Base-by-base conservation (phyloP, 164 flowering plant species). In the Saururus chinensis region DNA sequence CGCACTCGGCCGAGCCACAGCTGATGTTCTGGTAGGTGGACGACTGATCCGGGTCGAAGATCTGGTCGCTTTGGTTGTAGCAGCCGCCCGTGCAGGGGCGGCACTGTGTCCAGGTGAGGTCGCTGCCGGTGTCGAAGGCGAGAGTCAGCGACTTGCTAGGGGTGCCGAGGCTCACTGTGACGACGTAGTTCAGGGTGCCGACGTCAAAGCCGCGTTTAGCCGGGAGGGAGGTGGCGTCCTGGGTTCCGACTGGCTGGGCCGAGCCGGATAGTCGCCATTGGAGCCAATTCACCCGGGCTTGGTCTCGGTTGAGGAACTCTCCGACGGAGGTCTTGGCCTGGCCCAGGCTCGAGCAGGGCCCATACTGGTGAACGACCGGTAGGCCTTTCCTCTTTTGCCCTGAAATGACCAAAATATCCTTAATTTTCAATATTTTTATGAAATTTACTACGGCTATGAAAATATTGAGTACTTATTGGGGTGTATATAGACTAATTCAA, bases 61-160 rank as follows among this genome's bases (percentile, higher is more conserved):
- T 57, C 0, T 75, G 66, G 1, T 75, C 80, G 48, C 60, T 25
- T 53, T 76, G 84, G 7, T 41, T 12, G 40, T 77, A 67, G 73
- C 77, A 73, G 48, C 55, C 25, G 20, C 58, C 57, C 0, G 12
- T 70, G 57, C 84, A 84, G 0, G 92, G 88, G 51, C 68, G 8
- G 48, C 92, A 86, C 35, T 86, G 92, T 1, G 84, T 79, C 89
- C 92, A 86, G 0, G 84, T 82, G 26, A 86, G 66, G 67, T 75
- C 84, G 35, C 87, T 86, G 1, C 89, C 92, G 0, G 83, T 82
- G 70, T 85, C 84, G n/a, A 82, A 84, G 7, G 78, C 64, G 21
- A 88, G 76, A 0, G 81, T 68, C 14, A 81, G 68, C 0, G 73
- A 70, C 45, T 51, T 75, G 10, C 66, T 66, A 0, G 92, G 92